Evolutionary conservation across 1,139 yeast genomes (phyloP), one percentile per base, ranked within the genome.

Genomic region (Yamadazyma atlantica): DNA sequence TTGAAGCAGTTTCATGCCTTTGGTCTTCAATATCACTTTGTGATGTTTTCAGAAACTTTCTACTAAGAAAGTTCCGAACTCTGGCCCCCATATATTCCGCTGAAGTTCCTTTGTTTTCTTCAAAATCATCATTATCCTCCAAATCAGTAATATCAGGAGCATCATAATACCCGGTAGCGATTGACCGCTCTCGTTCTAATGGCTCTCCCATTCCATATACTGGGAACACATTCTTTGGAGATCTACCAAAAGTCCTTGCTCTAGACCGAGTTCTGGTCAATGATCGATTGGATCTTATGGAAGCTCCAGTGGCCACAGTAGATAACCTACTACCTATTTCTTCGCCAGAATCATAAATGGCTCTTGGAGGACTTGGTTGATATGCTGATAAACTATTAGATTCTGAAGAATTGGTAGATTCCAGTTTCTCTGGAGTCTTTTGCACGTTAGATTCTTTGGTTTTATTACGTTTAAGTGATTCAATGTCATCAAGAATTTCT

Each of bases 181-280:
- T 80, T 0, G 81, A 64, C 34, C 63, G 61, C 50, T 83, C 90
- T 39, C 75, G 64, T 15, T 58, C 58, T 29, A 75, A 53, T 2
- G 90, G 84, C 6, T 66, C 68, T 0, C 85, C 88, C 90, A 84
- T 83, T 2, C 87, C 92, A 47, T 69, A 68, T 1, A 85, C 89
- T 0, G 94, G 94, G 58, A 84, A 85, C 0, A 83, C 89, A 44
- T 86, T 86, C 24, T 75, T 77, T 2, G 92, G 94, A 1, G 89
- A 81, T 46, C 80, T 62, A 2, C 29, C 27, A 2, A 60, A 28
- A 4, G 37, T 18, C 33, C 35, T 31, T 18, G 31, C 29, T 39
- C 49, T 39, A 29, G 50, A 42, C 27, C 39, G 34, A 25, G 34
- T 15, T 33, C 47, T 33, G 17, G 29, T 16, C 6, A 29, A n/a